Conservation (phyloP, 2,329 filamentous ascomycete genomes). For the Beauveria australis region DNA sequence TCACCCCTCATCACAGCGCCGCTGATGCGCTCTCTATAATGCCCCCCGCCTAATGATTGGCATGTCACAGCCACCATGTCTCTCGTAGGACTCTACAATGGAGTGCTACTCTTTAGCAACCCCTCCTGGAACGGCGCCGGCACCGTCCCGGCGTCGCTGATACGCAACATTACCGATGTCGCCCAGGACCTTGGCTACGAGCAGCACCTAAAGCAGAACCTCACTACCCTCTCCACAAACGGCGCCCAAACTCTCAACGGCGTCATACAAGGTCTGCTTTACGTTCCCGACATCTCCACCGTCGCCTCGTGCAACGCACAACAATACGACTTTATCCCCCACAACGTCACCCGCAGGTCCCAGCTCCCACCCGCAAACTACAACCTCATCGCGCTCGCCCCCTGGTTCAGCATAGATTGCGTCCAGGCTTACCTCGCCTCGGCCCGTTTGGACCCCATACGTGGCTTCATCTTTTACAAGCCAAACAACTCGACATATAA, state of each 20-base stretch:
- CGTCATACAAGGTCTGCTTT: conserved; percentile 70
- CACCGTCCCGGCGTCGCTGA: conserved; percentile 43
- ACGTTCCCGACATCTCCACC: conserved; percentile 62
- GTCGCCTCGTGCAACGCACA: conserved; percentile 54
- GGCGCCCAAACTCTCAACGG: conserved; percentile 51
- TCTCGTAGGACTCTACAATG: conserved; percentile 42
- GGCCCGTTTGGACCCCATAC: conserved; percentile 49
- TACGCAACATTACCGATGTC: conserved; percentile 48
- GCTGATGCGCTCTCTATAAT: conserved; percentile 9
- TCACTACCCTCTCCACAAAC: conserved; percentile 69
- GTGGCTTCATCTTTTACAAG: conserved; percentile 56
- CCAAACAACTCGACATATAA: conserved; percentile 46
- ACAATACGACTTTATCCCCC: conserved; percentile 59
- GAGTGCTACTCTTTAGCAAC: conserved; percentile 52
- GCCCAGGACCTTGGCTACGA: conserved; percentile 46
- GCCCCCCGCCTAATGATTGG: conserved; percentile 7
- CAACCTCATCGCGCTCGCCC: conserved; percentile 72
- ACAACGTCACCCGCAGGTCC: conserved; percentile 63
- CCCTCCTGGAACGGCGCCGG: conserved; percentile 44
- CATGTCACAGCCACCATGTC: conserved; percentile 16
- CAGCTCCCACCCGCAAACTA: conserved; percentile 63
- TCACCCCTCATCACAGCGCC: background rate
- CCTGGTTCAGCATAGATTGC: conserved; percentile 73
- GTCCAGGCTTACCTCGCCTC: conserved; percentile 62
- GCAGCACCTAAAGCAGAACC: conserved; percentile 43